Evolutionary conservation across 2,329 filamentous ascomycete species (phyloP).

Genomic region (Colletotrichum eremochloae): DNA sequence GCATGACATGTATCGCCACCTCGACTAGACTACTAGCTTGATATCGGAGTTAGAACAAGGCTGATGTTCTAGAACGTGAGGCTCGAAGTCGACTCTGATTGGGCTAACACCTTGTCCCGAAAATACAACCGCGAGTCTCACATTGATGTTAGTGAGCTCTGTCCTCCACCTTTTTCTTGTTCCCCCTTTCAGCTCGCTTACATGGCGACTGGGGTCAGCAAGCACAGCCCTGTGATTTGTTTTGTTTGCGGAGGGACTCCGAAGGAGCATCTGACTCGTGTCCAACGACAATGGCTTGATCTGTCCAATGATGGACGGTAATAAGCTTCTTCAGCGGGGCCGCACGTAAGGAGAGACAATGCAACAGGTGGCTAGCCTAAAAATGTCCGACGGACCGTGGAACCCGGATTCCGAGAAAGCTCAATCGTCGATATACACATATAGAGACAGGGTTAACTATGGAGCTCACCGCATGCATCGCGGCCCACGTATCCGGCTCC

Average conservation of each 20-base stretch:
- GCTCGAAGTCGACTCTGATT: not conserved
- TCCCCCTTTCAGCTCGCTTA: too few relatives aligned
- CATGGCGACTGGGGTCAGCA: too few relatives aligned
- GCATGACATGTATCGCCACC: not conserved
- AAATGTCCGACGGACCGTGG: not conserved
- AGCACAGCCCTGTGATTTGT: not conserved
- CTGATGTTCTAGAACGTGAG: not conserved
- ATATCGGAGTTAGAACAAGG: not conserved
- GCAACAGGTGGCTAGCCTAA: not conserved
- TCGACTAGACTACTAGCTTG: not conserved
- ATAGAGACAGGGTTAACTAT: not conserved
- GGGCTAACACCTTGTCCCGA: not conserved
- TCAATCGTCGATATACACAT: not conserved
- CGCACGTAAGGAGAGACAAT: not conserved
- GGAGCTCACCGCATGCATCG: not conserved
- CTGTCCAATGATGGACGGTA: constrained; percentile 1
- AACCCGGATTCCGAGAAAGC: not conserved
- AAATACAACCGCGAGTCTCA: not conserved
- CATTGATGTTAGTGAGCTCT: not conserved
- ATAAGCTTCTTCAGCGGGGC: not conserved
- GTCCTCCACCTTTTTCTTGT: too few relatives aligned
- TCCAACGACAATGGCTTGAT: not conserved
- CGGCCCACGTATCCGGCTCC: not conserved
- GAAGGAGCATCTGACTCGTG: not conserved
- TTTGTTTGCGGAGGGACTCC: not conserved